phyloP scores from a whole-genome alignment of 495 filamentous ascomycete genomes.

The Xylaria castorea region DNA sequence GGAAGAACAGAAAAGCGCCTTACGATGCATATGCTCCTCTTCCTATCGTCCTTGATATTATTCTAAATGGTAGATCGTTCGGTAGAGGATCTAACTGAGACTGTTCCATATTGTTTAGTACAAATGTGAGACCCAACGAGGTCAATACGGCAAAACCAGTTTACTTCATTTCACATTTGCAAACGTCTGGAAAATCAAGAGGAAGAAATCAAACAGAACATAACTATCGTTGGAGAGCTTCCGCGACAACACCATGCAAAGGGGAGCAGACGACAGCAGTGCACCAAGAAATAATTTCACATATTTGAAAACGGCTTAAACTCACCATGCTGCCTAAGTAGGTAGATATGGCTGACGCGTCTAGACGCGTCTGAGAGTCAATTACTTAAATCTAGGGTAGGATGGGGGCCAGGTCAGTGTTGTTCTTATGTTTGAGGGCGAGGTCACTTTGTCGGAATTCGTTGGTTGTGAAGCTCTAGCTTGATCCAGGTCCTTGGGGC shows the following conservation, averaged over 20 bases:
- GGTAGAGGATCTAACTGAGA: slow-evolving; percentile 91
- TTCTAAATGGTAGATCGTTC: slow-evolving; percentile 84
- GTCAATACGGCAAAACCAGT: slow-evolving; percentile 11
- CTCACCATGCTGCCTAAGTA: slow-evolving; percentile 24
- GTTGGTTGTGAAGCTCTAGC: slow-evolving; percentile 12
- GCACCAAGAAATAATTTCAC: background rate
- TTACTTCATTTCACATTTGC: slow-evolving; percentile 17
- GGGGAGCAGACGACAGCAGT: background rate
- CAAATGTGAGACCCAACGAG: slow-evolving; percentile 12
- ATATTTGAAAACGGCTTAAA: background rate
- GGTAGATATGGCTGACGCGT: slow-evolving; percentile 17
- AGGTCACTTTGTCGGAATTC: background rate
- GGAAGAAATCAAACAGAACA: background rate
- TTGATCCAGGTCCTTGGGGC: background rate
- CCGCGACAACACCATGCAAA: background rate
- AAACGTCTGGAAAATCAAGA: background rate
- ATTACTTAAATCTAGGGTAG: background rate
- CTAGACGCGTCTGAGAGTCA: slow-evolving; percentile 14
- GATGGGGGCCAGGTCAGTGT: slow-evolving; percentile 11
- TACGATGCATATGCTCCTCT: slow-evolving; percentile 97
- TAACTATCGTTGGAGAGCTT: background rate
- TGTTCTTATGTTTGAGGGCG: slow-evolving; percentile 18
- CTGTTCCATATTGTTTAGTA: slow-evolving; percentile 59
- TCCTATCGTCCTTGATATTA: slow-evolving; percentile 95
- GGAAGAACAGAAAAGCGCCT: slow-evolving; percentile 42